Percentiles rank a stretch among this genome's conserved stretches.
Evolutionary conservation across 768 basidiomycete genomes (phyloP).

Genomic region (Phanerodontia chrysosporium): DNA sequence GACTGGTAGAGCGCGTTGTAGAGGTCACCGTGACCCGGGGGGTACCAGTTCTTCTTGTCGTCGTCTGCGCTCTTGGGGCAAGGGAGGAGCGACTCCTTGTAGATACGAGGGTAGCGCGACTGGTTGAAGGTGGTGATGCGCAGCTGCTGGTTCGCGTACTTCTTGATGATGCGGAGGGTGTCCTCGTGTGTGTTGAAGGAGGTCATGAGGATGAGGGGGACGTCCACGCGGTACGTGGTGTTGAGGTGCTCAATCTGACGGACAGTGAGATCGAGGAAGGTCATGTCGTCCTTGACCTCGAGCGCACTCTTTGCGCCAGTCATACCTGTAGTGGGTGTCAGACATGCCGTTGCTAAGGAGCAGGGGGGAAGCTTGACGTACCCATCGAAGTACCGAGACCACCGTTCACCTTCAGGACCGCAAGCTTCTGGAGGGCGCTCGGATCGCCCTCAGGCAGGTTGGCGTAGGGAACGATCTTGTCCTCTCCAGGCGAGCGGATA

Average conservation of each 20-base stretch:
- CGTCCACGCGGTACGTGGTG: conserved; percentile 55
- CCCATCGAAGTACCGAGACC: conserved; percentile 69
- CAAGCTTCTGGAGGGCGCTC: conserved; percentile 59
- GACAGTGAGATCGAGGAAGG: conserved; percentile 62
- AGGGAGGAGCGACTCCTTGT: conserved; percentile 64
- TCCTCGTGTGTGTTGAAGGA: conserved; percentile 81
- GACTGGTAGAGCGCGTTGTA: conserved; percentile 70
- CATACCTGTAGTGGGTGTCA: no score
- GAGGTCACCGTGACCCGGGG: conserved; percentile 72
- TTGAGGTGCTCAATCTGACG: conserved; percentile 70
- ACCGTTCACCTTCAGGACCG: conserved; percentile 77
- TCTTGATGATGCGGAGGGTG: conserved; percentile 73
- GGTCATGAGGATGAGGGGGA: conserved; percentile 79
- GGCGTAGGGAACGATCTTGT: conserved; percentile 61
- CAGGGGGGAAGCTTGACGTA: conserved; percentile 12
- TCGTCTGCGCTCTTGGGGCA: conserved; percentile 51
- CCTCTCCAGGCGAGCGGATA: conserved; percentile 60
- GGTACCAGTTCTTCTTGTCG: conserved; percentile 74
- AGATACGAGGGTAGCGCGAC: conserved; percentile 70
- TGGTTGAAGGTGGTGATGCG: conserved; percentile 70
- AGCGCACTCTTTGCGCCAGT: conserved; percentile 67
- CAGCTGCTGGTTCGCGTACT: conserved; percentile 76
- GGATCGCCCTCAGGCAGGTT: conserved; percentile 43
- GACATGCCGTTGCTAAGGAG: not conserved
- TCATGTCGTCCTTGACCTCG: conserved; percentile 72